Base-by-base conservation (phyloP, 2,329 filamentous ascomycete genomes). In the Penicillium hesseltinei region DNA sequence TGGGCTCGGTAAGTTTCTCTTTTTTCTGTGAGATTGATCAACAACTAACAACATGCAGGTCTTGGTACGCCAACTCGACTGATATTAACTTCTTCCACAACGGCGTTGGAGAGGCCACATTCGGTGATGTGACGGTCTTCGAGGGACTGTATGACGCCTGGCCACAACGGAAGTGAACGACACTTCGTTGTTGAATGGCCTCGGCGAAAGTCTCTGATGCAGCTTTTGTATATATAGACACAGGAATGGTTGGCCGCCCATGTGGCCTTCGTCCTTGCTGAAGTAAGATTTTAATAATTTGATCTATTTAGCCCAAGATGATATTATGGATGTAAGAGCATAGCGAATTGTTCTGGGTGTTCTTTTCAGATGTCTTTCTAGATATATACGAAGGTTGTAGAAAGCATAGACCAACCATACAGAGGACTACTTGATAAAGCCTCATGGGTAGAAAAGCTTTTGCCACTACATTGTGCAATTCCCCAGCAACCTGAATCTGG, bases 121-220 rank as follows among this genome's bases (percentile, higher is more conserved):
- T 65, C n/a, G 31, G 21, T 21, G 40, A 65, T 17, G 60, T 65
- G 2, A 47, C 42, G 0, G 54, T 65, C 4, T 57, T 59, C 4
- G 63, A 65, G 35, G 62, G 63, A n/a, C 36, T 65, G 31, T 65
- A 61, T 19, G 52, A 65, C n/a, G 63, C 63, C 17, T 65, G 62
- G 61, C 59, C 62, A 42, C 47, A 65, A 17, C 33, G 54, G 17
- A 35, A 35, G 15, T 49, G 2, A 40, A 19, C 17, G 44, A 7
- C n/a, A 5, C 11, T 4, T 2, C 7, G 15, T 44, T 29, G 2
- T 15, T 31, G 6, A 46, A 46, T 31, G 4, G 6, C 3, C 4
- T 33, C n/a, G 1, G 11, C 7, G 4, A 31, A 13, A 19, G 11
- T 21, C 7, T 31, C 21, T 17, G 6, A 17, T 19, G 19, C n/a